A percentile compares a stretch with the other conserved stretches of the same genome.
Evolutionary conservation across 2,329 filamentous ascomycete genomes (phyloP).

Genomic region (Dryadomyces sulphureus): DNA sequence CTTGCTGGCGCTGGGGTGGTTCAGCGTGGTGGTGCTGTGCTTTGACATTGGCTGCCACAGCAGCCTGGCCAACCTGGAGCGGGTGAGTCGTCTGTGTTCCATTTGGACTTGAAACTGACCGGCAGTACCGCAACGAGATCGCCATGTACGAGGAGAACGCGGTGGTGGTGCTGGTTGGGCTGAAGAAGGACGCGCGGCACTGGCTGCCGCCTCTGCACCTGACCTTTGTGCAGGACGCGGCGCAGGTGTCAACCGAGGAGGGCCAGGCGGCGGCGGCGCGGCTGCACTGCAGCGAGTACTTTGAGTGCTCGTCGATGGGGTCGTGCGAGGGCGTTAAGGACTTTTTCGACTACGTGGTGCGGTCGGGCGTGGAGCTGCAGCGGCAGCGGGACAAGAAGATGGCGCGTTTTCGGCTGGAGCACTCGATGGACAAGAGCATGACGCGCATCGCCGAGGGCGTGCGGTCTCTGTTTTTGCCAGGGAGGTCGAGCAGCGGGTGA

Average conservation of each 20-base stretch:
- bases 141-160: conserved; percentile 11
- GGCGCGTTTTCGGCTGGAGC: conserved; percentile 8
- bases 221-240: conserved; percentile 9
- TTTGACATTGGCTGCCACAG: conserved; percentile 8
- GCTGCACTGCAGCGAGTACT: conserved; percentile 9
- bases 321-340: conserved; percentile 10
- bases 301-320: conserved; percentile 12
- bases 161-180: conserved; percentile 10
- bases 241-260: conserved; percentile 6
- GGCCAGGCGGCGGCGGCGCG: conserved; percentile 2
- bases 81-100: conserved; percentile 1
- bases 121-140: conserved; percentile 11
- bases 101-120: background rate
- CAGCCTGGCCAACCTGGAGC: conserved; percentile 6
- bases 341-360: conserved; percentile 9
- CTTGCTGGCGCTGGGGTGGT: conserved; percentile 10
- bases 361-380: conserved; percentile 9
- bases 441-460: conserved; percentile 8
- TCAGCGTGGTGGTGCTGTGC: conserved; percentile 12
- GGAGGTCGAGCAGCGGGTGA: no score
- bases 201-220: conserved; percentile 10
- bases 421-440: conserved; percentile 11
- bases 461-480: conserved; percentile 7
- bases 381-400: conserved; percentile 8
- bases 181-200: conserved; percentile 12